These are phyloP conservation scores for Tritrichomonas foetus DNA, from an alignment of 208 protist species.

Conservation along the genomic window DNA sequence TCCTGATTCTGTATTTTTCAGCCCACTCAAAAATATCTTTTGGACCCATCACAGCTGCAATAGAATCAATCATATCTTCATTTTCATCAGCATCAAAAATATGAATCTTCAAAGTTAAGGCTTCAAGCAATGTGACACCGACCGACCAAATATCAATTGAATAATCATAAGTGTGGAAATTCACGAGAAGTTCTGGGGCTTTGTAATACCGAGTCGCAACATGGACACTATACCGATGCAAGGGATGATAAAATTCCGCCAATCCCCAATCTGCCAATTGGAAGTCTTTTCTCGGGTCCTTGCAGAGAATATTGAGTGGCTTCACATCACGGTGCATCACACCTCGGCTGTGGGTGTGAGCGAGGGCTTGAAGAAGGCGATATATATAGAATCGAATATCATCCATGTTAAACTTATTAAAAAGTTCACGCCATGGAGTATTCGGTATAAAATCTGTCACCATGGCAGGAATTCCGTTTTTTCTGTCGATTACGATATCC, in stretches of 20 bases:
- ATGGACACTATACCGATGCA: background rate
- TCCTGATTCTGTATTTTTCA: background rate
- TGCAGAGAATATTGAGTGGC: background rate
- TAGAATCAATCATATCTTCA: background rate
- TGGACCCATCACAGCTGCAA: background rate
- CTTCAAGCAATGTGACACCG: background rate
- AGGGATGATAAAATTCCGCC: conserved; percentile 30
- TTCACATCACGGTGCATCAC: conserved; percentile 38
- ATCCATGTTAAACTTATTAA: background rate
- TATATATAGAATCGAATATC: background rate
- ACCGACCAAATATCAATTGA: conserved; percentile 21
- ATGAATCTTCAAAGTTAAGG: background rate
- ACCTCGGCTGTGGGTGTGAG: background rate
- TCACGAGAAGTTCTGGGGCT: background rate
- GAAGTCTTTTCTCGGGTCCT: background rate
- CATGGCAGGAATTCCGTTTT: background rate
- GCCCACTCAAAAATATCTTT: background rate
- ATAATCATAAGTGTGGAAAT: background rate
- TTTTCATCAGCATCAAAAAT: background rate
- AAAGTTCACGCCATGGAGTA: background rate
- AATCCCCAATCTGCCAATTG: background rate
- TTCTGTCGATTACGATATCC: background rate
- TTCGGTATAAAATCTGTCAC: background rate
- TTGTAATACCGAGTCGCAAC: background rate
- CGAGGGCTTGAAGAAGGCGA: background rate